Evolutionary conservation across 257 asterid genomes (phyloP).

Genomic region (Nicotiana tomentosiformis): DNA sequence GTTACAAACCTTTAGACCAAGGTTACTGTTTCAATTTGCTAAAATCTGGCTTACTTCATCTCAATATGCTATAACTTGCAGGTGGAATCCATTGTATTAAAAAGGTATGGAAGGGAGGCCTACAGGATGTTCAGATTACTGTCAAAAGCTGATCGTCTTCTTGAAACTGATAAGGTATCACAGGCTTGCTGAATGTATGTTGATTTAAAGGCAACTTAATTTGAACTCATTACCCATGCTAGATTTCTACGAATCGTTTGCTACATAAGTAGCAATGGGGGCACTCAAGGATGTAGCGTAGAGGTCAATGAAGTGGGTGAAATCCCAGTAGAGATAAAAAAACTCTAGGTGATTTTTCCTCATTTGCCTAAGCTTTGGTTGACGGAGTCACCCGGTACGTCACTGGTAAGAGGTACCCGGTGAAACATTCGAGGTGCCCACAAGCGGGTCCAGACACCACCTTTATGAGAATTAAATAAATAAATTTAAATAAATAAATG

Average conservation of each 20-base stretch:
- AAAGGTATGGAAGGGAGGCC: slow-evolving; percentile 81
- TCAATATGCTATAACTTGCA: slow-evolving; percentile 25
- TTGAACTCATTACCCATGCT: neutral
- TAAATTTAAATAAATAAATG: slow-evolving; percentile 1
- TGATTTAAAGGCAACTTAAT: neutral
- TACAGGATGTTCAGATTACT: slow-evolving; percentile 78
- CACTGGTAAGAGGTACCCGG: neutral
- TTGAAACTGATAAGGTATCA: slow-evolving; percentile 74
- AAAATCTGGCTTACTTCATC: neutral
- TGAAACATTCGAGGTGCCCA: neutral
- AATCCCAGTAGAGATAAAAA: neutral
- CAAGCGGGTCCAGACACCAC: neutral
- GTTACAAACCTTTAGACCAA: slow-evolving; percentile 15
- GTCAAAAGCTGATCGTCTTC: slow-evolving; percentile 40
- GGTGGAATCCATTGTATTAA: slow-evolving; percentile 82
- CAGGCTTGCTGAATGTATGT: neutral
- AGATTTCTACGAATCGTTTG: neutral
- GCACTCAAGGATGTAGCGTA: neutral
- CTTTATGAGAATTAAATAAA: neutral
- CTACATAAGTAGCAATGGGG: neutral
- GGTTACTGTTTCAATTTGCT: neutral
- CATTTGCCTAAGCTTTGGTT: neutral
- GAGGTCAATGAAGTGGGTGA: neutral
- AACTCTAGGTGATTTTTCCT: neutral
- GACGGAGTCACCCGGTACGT: neutral